phyloP scores from a whole-genome alignment of 2,329 filamentous ascomycete species.

The Pseudopithomyces chartarum region DNA sequence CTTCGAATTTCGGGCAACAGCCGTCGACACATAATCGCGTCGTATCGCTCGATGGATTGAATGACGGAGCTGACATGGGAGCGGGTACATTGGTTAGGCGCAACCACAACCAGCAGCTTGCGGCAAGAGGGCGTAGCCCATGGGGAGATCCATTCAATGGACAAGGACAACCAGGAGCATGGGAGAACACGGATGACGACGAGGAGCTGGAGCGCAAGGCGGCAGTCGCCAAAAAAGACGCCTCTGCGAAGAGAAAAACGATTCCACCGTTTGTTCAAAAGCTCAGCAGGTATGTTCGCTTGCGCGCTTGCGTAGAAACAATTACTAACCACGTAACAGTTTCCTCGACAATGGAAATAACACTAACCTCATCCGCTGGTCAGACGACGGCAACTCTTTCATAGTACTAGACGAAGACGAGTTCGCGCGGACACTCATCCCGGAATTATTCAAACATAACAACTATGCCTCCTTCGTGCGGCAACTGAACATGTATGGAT shows the following conservation, averaged over 20 bases:
- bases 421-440: slow-evolving; percentile 74
- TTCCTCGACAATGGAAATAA: slow-evolving; percentile 94
- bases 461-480: slow-evolving; percentile 80
- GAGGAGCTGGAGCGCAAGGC: slow-evolving; percentile 81
- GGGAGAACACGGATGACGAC: slow-evolving; percentile 71
- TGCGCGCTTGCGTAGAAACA: slow-evolving; percentile 6
- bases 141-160: slow-evolving; percentile 47
- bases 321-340: slow-evolving; percentile 55
- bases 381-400: slow-evolving; percentile 93
- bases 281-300: slow-evolving; percentile 77
- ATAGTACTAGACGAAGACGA: slow-evolving; percentile 96
- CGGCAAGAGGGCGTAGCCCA: slow-evolving; percentile 40
- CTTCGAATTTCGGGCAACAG: slow-evolving; percentile 21
- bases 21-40: slow-evolving; percentile 33
- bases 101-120: slow-evolving; percentile 53
- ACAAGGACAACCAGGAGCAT: slow-evolving; percentile 53
- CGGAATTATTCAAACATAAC: slow-evolving; percentile 78
- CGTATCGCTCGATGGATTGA: slow-evolving; percentile 39
- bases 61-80: slow-evolving; percentile 27
- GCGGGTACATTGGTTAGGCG: slow-evolving; percentile 53
- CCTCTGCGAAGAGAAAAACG: slow-evolving; percentile 87
- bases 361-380: slow-evolving; percentile 95
- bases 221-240: slow-evolving; percentile 81
- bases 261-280: slow-evolving; percentile 99
- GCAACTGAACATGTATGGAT: slow-evolving; percentile 66